A percentile compares a stretch with the other conserved stretches of the same genome.
phyloP scores from a whole-genome alignment of 768 basidiomycete species.

The Amanita rubescens region DNA sequence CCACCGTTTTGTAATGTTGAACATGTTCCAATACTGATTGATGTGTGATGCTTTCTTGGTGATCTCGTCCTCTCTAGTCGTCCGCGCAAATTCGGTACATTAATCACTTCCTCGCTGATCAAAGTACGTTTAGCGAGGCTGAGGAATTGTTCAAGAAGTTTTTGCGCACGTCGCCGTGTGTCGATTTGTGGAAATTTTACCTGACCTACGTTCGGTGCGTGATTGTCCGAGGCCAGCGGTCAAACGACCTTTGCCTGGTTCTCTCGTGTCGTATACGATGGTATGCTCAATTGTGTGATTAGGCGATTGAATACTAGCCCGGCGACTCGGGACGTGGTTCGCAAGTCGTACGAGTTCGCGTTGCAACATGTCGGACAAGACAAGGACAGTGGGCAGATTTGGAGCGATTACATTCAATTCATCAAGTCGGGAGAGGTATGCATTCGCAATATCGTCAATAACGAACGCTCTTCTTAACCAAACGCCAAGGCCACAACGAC shows the following conservation, averaged over 20 bases:
- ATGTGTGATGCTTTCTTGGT: constrained; percentile 7
- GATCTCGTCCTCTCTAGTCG: constrained; percentile 37
- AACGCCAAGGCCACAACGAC: constrained; percentile 54
- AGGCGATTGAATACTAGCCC: constrained; percentile 67
- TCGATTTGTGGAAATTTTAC: constrained; percentile 91
- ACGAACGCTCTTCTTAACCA: not conserved
- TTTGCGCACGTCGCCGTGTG: constrained; percentile 76
- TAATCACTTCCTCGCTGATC: constrained; percentile 62
- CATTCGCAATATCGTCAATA: constrained; percentile 15
- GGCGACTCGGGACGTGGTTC: constrained; percentile 65
- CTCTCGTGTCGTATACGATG: constrained; percentile 7
- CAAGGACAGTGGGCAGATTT: constrained; percentile 86
- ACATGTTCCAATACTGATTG: constrained; percentile 6
- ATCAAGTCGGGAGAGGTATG: constrained; percentile 63
- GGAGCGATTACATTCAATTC: constrained; percentile 92
- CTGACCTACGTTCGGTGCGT: constrained; percentile 86
- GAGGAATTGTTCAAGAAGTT: constrained; percentile 88
- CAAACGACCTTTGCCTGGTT: constrained; percentile 13
- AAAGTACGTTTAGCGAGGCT: constrained; percentile 62
- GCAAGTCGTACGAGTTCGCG: constrained; percentile 90
- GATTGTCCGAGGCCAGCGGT: constrained; percentile 6
- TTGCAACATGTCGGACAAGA: constrained; percentile 86
- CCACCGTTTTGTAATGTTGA: not conserved
- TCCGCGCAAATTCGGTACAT: constrained; percentile 82
- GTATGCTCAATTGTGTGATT: constrained; percentile 1